phyloP scores from a whole-genome alignment of 768 basidiomycete genomes.

The Hirschioporus abietinus region DNA sequence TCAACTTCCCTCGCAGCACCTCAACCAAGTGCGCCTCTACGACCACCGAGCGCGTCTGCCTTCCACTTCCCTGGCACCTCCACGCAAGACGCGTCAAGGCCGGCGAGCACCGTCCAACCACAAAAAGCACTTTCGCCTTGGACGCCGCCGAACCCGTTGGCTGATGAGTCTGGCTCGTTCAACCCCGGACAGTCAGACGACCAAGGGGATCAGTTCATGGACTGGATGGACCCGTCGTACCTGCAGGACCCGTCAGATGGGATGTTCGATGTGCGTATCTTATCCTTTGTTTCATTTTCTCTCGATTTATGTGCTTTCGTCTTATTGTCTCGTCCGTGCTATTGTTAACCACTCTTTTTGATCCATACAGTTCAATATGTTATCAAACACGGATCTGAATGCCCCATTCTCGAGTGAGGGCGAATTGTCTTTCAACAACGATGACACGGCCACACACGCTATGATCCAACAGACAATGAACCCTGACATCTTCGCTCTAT shows the following conservation, averaged over 20 bases:
- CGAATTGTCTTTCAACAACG: background rate
- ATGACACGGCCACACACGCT: background rate
- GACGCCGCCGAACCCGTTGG: background rate
- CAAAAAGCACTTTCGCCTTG: background rate
- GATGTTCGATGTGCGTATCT: background rate
- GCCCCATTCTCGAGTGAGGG: background rate
- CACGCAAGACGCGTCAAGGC: background rate
- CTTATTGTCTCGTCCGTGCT: background rate
- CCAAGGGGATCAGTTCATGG: background rate
- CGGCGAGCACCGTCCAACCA: background rate
- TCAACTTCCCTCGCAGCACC: constrained; percentile 9
- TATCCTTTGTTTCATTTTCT: background rate
- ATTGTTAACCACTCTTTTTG: background rate
- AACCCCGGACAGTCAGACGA: background rate
- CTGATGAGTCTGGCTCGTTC: background rate
- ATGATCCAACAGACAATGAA: background rate
- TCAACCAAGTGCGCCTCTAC: constrained; percentile 5
- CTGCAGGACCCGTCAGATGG: background rate
- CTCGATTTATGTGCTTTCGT: background rate
- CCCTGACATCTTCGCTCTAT: background rate
- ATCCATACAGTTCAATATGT: background rate
- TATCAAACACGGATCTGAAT: background rate
- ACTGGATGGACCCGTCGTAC: background rate
- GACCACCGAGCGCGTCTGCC: constrained; percentile 2
- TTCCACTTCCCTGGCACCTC: background rate